Evolutionary conservation across 164 flowering plant genomes (phyloP).

Genomic region (Litsea cubeba): DNA sequence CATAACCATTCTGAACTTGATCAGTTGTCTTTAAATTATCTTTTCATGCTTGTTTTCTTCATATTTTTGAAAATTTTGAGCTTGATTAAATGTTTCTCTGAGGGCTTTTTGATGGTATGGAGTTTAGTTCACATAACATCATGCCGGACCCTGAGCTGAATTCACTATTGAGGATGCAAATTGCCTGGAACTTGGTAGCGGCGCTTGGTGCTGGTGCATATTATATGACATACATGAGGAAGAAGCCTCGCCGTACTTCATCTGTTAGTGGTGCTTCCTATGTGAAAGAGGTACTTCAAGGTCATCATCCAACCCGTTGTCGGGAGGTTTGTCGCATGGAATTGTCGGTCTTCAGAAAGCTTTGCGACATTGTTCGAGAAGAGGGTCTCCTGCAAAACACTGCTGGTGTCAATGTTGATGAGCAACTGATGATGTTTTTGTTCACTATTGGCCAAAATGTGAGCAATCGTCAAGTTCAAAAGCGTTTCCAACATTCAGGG

Average conservation of each 20-base stretch:
- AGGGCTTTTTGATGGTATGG: no score
- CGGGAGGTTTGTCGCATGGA: constrained; percentile 1
- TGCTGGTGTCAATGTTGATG: background rate
- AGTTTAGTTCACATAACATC: background rate
- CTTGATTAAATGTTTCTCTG: no score
- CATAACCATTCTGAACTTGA: no score
- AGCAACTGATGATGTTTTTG: constrained; percentile 2
- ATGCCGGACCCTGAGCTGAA: background rate
- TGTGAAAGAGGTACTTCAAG: constrained; percentile 1
- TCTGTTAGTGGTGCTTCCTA: background rate
- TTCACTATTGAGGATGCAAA: background rate
- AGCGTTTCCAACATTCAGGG: constrained; percentile 1
- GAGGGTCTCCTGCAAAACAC: background rate
- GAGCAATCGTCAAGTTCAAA: background rate
- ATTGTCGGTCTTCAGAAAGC: background rate
- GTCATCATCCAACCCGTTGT: background rate
- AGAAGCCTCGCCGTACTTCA: background rate
- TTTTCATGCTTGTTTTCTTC: no score
- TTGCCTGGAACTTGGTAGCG: background rate
- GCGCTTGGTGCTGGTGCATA: background rate
- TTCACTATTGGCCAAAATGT: background rate
- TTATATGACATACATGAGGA: constrained; percentile 1
- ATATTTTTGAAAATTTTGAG: no score
- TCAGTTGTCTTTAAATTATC: no score
- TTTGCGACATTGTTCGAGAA: background rate